Conservation (phyloP, 2,329 filamentous ascomycete genomes). For the Sarocladium brachiariae region DNA sequence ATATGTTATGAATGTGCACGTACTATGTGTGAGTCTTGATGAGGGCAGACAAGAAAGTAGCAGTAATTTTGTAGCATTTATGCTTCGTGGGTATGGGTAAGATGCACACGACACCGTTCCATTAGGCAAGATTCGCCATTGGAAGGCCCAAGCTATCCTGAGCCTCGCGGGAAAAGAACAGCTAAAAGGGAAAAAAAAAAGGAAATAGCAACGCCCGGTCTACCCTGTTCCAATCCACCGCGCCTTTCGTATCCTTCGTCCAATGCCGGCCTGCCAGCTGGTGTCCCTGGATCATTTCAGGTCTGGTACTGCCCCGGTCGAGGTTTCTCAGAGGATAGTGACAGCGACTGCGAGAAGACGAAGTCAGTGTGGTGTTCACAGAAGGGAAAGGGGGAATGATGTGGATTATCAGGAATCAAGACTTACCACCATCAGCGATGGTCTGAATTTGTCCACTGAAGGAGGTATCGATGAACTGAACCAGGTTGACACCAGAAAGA, state of each 20-base stretch:
- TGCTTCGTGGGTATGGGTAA: conserved; percentile 5
- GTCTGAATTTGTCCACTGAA: conserved; percentile 18
- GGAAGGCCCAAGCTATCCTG: conserved; percentile 1
- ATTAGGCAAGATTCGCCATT: background rate
- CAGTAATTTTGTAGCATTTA: conserved; percentile 8
- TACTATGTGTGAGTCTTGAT: too few relatives aligned
- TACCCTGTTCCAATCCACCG: conserved; percentile 4
- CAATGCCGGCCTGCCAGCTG: conserved; percentile 8
- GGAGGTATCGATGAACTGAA: conserved; percentile 21
- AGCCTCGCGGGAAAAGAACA: conserved; percentile 5
- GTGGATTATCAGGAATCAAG: conserved; percentile 15
- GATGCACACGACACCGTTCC: background rate
- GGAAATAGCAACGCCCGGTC: background rate
- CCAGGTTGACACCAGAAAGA: conserved; percentile 21
- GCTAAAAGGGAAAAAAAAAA: conserved; percentile 4
- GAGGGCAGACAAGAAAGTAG: background rate
- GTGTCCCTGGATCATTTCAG: background rate
- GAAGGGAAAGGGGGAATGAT: conserved; percentile 15
- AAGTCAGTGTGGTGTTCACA: conserved; percentile 14
- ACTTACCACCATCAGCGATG: conserved; percentile 21
- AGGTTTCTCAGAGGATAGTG: conserved; percentile 5
- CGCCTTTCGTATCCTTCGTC: conserved; percentile 4
- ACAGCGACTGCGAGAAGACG: background rate
- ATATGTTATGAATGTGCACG: too few relatives aligned
- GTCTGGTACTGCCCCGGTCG: background rate